These are phyloP conservation scores for Kitagawia praeruptora DNA, from an alignment of 129 eudicot genomes.

Conservation along the genomic window DNA sequence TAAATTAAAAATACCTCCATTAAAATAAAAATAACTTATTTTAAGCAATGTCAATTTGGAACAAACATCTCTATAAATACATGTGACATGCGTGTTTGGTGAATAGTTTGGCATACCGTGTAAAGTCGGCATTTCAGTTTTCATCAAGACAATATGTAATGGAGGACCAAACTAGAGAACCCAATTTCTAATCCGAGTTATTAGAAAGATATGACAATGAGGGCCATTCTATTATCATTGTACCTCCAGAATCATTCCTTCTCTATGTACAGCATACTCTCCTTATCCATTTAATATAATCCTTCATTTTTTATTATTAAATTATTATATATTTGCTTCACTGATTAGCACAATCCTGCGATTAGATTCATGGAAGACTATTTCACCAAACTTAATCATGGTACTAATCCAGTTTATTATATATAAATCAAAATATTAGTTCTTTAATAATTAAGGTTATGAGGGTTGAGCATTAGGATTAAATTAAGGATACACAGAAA, in stretches of 20 bases:
- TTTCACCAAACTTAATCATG: slow-evolving; percentile 16
- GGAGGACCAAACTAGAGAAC: slow-evolving; percentile 15
- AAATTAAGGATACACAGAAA: background rate
- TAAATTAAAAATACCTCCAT: too few relatives aligned
- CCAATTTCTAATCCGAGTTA: slow-evolving; percentile 1
- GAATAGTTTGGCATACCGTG: background rate
- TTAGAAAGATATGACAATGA: slow-evolving; percentile 6
- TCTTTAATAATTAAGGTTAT: background rate
- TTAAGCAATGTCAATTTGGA: too few relatives aligned
- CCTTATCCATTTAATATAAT: background rate
- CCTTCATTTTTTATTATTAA: background rate
- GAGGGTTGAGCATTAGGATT: background rate
- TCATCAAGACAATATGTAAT: slow-evolving; percentile 19
- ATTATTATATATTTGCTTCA: background rate
- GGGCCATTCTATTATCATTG: slow-evolving; percentile 25
- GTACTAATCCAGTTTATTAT: slow-evolving; percentile 1
- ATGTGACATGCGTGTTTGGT: background rate
- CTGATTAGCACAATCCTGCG: slow-evolving; percentile 1
- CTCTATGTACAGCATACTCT: slow-evolving; percentile 8
- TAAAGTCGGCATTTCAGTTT: slow-evolving; percentile 15
- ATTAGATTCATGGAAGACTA: slow-evolving; percentile 6
- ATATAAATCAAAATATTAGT: background rate
- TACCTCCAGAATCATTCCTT: slow-evolving; percentile 4
- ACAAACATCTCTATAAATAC: background rate
- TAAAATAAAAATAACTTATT: too few relatives aligned